phyloP scores from a whole-genome alignment of 176 grass and related monocot genomes.

The Eremochloa ophiuroides region DNA sequence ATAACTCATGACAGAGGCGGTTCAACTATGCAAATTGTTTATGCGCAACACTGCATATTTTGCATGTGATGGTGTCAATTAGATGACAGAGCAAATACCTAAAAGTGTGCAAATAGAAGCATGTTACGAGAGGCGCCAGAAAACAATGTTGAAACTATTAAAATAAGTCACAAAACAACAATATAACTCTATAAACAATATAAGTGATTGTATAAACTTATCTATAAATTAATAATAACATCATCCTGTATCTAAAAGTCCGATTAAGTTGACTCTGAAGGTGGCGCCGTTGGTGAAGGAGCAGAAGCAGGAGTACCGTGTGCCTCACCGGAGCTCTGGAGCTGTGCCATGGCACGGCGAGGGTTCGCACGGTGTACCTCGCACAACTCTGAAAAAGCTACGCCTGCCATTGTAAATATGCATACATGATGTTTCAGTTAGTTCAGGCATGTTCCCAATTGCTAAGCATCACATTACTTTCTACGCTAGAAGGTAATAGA shows the following conservation, averaged over 20 bases:
- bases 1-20: not conserved
- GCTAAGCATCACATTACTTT: too few species aligned
- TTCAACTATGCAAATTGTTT: too few species aligned
- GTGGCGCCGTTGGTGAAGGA: not conserved
- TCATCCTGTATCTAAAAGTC: not conserved
- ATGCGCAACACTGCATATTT: too few species aligned
- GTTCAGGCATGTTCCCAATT: not conserved
- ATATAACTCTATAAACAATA: not conserved
- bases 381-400: constrained; percentile 20
- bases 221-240: not conserved
- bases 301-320: not conserved
- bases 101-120: not conserved
- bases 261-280: not conserved
- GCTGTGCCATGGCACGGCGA: constrained; percentile 19
- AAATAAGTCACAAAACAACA: not conserved
- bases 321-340: constrained; percentile 15
- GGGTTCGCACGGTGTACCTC: constrained; percentile 28
- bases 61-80: not conserved
- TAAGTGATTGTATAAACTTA: not conserved
- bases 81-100: not conserved
- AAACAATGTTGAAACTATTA: not conserved
- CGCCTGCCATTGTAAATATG: not conserved
- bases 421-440: not conserved
- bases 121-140: not conserved
- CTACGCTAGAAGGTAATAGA: too few species aligned